Evolutionary conservation across 2,329 filamentous ascomycete species (phyloP), one percentile per base, ranked within the genome.

Genomic region (Ampelomyces quisqualis): DNA sequence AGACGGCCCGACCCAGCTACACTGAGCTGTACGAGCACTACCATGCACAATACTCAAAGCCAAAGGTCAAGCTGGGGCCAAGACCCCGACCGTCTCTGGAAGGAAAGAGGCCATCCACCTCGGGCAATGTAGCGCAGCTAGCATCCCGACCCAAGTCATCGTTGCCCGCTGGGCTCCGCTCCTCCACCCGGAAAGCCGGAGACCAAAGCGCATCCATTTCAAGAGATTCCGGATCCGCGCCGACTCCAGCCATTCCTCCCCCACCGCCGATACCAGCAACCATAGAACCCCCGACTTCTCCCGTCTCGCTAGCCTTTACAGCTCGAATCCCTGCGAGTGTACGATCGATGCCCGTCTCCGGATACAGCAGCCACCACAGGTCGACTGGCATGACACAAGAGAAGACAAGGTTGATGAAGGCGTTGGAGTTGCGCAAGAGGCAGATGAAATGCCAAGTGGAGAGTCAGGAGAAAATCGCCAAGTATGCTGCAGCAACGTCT

Each of bases 331-430:
- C 72, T 4, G 58, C 56, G 11, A 70, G 66, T 40, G 62, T 68
- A 23, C 69, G 73, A 40, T 73, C 75, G 10, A 62, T 77, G 55
- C 68, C 74, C 29, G 64, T 72, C 17, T 61, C 65, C 34, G 60
- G 36, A 49, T 62, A 60, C 36, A 59, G 49, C 37, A 56, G 57
- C 38, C 53, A 57, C 58, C 46, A 57, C 62, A 74, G 51, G 62
- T 71, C 67, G 57, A 75, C 65, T 8, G 71, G 73, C n/a, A 85
- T 94, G 58, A 89, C 88, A 1, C 88, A 88, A 1, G 93, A 98
- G 67, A 97, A 94, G 72, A 82, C 88, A 46, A 80, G 93, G 39
- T 74, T 98, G 49, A 90, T 95, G 88, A 96, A 94, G 72, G 93
- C 93, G 6, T 78, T 96, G 71, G 87, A 96, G 68, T 70, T 96